phyloP scores from a whole-genome alignment of 176 grass and related monocot genomes.

The Paspalum notatum region DNA sequence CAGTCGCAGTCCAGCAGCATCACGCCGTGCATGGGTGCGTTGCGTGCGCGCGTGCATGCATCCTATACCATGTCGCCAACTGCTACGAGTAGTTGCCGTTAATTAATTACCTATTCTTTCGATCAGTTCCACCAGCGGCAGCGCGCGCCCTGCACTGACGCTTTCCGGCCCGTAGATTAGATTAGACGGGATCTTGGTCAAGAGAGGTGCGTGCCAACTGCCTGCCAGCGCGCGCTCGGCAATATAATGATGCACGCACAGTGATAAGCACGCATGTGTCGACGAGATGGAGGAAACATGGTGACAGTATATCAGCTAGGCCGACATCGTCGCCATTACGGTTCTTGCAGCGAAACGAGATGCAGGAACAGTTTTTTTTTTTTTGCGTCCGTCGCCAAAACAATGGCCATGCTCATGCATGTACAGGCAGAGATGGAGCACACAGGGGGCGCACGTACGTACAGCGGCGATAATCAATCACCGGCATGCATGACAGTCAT shows the following conservation, averaged over 20 bases:
- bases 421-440: no score
- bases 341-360: no score
- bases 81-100: neutral
- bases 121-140: no score
- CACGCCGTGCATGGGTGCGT: no score
- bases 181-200: neutral
- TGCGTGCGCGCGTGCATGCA: neutral
- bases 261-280: neutral
- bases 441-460: neutral
- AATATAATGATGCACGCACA: neutral
- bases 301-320: no score
- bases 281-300: neutral
- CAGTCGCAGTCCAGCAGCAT: neutral
- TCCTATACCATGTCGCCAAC: slow-evolving; percentile 17
- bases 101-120: neutral
- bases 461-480: neutral
- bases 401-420: no score
- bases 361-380: no score
- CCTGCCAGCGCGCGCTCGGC: neutral
- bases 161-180: no score
- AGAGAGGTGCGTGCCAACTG: slow-evolving; percentile 10
- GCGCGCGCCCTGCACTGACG: no score
- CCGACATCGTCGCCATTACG: no score
- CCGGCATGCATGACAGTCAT: neutral
- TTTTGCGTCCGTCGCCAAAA: no score